Conservation (phyloP, 768 basidiomycete species). For the Chalciporus chontae region DNA sequence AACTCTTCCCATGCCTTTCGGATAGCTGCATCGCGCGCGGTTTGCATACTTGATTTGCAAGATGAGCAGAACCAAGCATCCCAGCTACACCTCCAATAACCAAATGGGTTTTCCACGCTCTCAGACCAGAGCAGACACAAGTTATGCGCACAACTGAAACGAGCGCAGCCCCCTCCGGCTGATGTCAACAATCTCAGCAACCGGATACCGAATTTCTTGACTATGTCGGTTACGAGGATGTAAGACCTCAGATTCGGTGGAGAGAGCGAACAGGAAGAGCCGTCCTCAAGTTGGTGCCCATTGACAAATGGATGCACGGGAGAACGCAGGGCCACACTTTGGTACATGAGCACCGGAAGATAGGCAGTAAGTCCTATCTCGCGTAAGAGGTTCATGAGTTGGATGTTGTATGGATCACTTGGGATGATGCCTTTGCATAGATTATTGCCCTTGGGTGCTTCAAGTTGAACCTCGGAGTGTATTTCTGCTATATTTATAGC, state of each 20-base stretch:
- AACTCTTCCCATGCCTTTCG: neutral
- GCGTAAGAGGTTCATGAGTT: conserved; percentile 13
- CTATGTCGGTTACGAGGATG: conserved; percentile 1
- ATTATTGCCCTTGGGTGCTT: too few relatives aligned
- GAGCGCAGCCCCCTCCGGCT: neutral
- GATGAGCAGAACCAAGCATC: neutral
- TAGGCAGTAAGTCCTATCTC: neutral
- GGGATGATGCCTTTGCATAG: conserved; percentile 1
- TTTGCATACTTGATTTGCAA: neutral
- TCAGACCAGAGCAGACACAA: neutral
- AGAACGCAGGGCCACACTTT: neutral
- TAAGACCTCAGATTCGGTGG: conserved; percentile 3
- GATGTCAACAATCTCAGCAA: neutral
- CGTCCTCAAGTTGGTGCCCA: conserved; percentile 1
- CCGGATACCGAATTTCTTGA: neutral
- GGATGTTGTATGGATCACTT: conserved; percentile 14
- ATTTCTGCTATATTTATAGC: neutral
- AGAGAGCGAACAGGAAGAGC: neutral
- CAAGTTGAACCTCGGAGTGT: neutral
- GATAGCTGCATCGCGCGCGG: neutral
- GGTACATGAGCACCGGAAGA: conserved; percentile 10
- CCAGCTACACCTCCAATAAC: neutral
- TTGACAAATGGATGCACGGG: neutral
- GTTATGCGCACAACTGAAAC: accelerated
- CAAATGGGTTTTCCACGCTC: neutral